phyloP scores from a whole-genome alignment of 2,329 filamentous ascomycete species.

The Penicillium sclerotiorum region DNA sequence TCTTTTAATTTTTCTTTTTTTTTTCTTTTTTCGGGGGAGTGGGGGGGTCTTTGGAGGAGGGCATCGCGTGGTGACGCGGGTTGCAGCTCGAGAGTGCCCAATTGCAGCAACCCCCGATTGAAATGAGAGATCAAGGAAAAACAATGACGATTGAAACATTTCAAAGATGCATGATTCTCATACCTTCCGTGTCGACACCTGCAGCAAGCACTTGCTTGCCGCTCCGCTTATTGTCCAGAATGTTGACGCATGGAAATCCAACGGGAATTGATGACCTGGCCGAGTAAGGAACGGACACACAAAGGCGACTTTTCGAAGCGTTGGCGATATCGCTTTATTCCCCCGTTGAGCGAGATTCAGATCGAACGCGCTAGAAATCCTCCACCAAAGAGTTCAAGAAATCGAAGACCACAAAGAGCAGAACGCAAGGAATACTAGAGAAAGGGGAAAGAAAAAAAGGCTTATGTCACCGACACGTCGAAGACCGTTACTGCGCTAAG shows the following conservation, averaged over 20 bases:
- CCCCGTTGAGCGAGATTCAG: too few relatives aligned
- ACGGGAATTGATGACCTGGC: slow-evolving; percentile 31
- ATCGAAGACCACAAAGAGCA: neutral
- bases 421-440: slow-evolving; percentile 6
- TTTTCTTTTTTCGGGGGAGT: slow-evolving; percentile 7
- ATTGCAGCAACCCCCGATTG: slow-evolving; percentile 6
- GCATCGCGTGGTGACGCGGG: slow-evolving; percentile 22
- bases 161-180: slow-evolving; percentile 21
- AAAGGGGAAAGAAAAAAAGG: slow-evolving; percentile 17
- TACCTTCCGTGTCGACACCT: slow-evolving; percentile 51
- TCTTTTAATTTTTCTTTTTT: neutral
- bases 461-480: slow-evolving; percentile 24
- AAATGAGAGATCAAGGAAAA: slow-evolving; percentile 7
- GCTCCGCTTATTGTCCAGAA: slow-evolving; percentile 48
- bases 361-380: neutral
- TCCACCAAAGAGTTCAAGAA: slow-evolving; percentile 3
- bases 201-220: slow-evolving; percentile 53
- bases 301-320: too few relatives aligned
- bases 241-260: slow-evolving; percentile 51
- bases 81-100: slow-evolving; percentile 5
- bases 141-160: slow-evolving; percentile 10
- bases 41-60: slow-evolving; percentile 11
- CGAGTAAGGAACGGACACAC: slow-evolving; percentile 32
- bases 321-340: too few relatives aligned
- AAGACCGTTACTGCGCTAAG: slow-evolving; percentile 11